Evolutionary conservation across 768 basidiomycete genomes (phyloP).

Genomic region (Tricholoma saponaceum): DNA sequence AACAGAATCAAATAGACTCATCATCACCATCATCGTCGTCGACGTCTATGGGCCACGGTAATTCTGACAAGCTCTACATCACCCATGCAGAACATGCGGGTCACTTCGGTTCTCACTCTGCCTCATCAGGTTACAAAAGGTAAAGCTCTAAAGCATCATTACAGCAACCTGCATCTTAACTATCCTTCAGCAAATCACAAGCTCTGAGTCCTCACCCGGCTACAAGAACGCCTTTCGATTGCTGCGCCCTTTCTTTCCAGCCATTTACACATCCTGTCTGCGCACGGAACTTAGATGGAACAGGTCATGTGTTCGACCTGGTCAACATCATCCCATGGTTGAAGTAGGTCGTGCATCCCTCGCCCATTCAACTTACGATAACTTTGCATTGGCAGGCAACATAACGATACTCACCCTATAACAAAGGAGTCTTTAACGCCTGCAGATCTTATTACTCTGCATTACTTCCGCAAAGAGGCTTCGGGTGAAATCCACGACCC

Average conservation of each 20-base stretch:
- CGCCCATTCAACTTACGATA: not conserved
- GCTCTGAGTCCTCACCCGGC: slow-evolving; percentile 63
- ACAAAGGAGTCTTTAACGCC: slow-evolving; percentile 71
- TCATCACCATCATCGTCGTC: not conserved
- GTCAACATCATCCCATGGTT: slow-evolving; percentile 94
- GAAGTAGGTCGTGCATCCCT: slow-evolving; percentile 55
- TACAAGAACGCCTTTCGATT: slow-evolving; percentile 79
- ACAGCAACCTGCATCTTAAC: slow-evolving; percentile 1
- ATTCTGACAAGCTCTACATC: slow-evolving; percentile 83
- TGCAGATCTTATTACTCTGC: slow-evolving; percentile 70
- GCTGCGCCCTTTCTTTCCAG: slow-evolving; percentile 87
- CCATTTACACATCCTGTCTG: slow-evolving; percentile 88
- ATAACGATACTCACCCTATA: slow-evolving; percentile 75
- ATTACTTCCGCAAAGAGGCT: slow-evolving; percentile 77
- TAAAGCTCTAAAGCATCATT: slow-evolving; percentile 21
- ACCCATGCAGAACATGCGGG: slow-evolving; percentile 88
- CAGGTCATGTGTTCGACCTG: slow-evolving; percentile 80
- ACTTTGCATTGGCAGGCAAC: slow-evolving; percentile 49
- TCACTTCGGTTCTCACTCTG: slow-evolving; percentile 74
- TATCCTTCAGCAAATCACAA: slow-evolving; percentile 53
- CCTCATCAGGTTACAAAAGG: slow-evolving; percentile 71
- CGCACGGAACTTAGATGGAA: slow-evolving; percentile 77
- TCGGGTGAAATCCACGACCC: slow-evolving; percentile 92
- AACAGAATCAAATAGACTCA: not conserved
- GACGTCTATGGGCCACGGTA: slow-evolving; percentile 74